Evolutionary conservation across 805 yeast species (phyloP), one percentile per base, ranked within the genome.

Genomic region (Tetrapisispora fleetii): DNA sequence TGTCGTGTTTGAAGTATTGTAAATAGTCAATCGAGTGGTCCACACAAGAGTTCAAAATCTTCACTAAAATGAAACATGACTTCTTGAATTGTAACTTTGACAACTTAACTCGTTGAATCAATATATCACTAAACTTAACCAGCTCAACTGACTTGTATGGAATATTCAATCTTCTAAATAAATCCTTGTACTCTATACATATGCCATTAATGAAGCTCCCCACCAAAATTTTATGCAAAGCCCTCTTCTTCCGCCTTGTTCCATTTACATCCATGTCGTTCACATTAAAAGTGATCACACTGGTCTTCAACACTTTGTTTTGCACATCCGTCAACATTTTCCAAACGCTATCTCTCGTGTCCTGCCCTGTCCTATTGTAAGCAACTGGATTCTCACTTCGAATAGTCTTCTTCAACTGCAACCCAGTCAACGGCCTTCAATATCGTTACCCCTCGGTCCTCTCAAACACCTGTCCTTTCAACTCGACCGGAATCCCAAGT

Each of bases 11-110:
- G 19, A 59, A 42, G 41, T 41, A 51, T 33, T 45, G 46, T 59
- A 61, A 55, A 38, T 55, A 59, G 27, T 60, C 55, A 7, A 49
- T 43, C 19, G 55, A 56, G 18, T 36, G 39, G 35, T 41, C 47
- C 13, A 28, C 27, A 48, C 63, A 58, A 41, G 54, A 48, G 16
- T 54, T 55, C 16, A 58, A 42, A 48, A 60, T 59, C 44, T 59
- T 60, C 21, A 56, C 45, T 2, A 54, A 43, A 35, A 60, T 54
- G 42, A 59, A 57, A 48, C 64, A 59, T 5, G 56, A 53, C 28
- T 53, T 57, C 41, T 60, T 60, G 40, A 60, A 60, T 37, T 59
- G 63, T 35, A 45, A 32, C 32, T 48, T 40, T 2, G 60, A 43
- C 1, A 58, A 49, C 13, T 40, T 50, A 2, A 58, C 52, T 43